Conservation (phyloP, 163 green algal species). For the Chlamydomonas reinhardtii region DNA sequence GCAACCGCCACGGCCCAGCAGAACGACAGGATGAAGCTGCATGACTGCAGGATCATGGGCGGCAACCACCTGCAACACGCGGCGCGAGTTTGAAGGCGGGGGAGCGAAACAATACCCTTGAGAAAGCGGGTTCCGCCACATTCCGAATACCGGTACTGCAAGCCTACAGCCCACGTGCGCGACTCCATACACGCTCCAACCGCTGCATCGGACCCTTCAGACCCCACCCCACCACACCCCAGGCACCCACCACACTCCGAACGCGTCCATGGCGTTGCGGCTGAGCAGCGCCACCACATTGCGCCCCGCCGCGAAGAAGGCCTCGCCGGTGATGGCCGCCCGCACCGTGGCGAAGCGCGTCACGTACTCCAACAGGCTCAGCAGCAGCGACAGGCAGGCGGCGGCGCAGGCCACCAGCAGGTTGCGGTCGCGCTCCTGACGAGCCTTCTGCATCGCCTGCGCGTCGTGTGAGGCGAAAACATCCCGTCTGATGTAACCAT, state of each 20-base stretch:
- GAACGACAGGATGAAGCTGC: conserved; percentile 7
- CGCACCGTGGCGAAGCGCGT: conserved; percentile 57
- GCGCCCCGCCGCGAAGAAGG: conserved; percentile 49
- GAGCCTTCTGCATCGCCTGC: conserved; percentile 47
- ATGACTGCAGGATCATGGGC: conserved; percentile 48
- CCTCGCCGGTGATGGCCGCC: conserved; percentile 49
- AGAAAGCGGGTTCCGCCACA: too few relatives aligned
- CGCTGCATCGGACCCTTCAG: too few relatives aligned
- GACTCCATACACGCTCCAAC: too few relatives aligned
- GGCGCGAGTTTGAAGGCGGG: neutral
- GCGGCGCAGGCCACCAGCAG: conserved; percentile 14
- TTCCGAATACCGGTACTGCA: too few relatives aligned
- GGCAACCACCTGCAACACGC: conserved; percentile 39
- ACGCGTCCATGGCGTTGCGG: conserved; percentile 51
- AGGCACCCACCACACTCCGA: conserved; percentile 56
- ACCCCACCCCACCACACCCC: neutral
- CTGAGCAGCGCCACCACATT: conserved; percentile 43
- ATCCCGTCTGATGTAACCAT: too few relatives aligned
- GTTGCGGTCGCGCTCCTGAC: conserved; percentile 28
- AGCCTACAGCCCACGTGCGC: too few relatives aligned
- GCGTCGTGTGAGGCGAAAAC: too few relatives aligned
- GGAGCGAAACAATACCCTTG: too few relatives aligned
- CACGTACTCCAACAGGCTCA: conserved; percentile 49
- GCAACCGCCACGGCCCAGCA: neutral
- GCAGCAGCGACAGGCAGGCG: conserved; percentile 29